phyloP scores from a whole-genome alignment of 2,329 filamentous ascomycete species.

The Lachnellula arida region DNA sequence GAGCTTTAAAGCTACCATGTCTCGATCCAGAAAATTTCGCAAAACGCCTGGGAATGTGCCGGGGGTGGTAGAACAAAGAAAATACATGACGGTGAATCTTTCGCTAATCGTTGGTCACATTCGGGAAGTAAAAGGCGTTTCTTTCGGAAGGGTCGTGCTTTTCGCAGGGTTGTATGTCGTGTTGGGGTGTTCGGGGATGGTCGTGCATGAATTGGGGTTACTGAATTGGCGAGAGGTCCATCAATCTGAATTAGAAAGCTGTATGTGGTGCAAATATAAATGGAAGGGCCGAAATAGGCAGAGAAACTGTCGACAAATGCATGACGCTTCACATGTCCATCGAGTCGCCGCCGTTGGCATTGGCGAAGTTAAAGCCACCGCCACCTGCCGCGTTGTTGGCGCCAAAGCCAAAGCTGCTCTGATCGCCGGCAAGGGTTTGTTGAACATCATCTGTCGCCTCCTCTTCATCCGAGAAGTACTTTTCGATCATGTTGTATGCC shows the following conservation, averaged over 20 bases:
- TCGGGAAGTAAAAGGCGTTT: conserved; percentile 18
- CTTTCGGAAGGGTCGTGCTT: conserved; percentile 13
- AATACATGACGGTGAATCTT: conserved; percentile 37
- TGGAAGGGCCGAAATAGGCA: conserved; percentile 14
- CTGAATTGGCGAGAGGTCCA: conserved; percentile 12
- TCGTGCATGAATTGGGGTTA: conserved; percentile 3
- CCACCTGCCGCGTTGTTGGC: conserved; percentile 63
- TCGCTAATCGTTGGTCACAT: conserved; percentile 34
- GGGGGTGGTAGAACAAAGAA: conserved; percentile 24
- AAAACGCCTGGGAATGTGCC: conserved; percentile 31
- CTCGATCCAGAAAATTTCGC: conserved; percentile 21
- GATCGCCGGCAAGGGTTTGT: conserved; percentile 50
- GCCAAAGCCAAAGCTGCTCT: conserved; percentile 77
- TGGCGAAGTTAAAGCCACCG: conserved; percentile 92
- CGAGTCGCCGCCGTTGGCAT: conserved; percentile 63
- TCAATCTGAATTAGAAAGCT: conserved; percentile 28
- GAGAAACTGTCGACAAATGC: conserved; percentile 12
- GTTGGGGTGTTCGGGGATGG: conserved; percentile 9
- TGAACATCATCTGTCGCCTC: conserved; percentile 71
- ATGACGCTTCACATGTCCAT: conserved; percentile 63
- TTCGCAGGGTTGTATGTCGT: conserved; percentile 6
- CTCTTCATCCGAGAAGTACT: conserved; percentile 99
- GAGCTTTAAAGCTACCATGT: conserved; percentile 35
- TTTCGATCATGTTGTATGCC: conserved; percentile 99
- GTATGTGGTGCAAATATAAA: conserved; percentile 17